A percentile compares a stretch with the other conserved stretches of the same genome.
Conservation (phyloP, 1,284 basidiomycete genomes). For the Rhodotorula sp. region DNA sequence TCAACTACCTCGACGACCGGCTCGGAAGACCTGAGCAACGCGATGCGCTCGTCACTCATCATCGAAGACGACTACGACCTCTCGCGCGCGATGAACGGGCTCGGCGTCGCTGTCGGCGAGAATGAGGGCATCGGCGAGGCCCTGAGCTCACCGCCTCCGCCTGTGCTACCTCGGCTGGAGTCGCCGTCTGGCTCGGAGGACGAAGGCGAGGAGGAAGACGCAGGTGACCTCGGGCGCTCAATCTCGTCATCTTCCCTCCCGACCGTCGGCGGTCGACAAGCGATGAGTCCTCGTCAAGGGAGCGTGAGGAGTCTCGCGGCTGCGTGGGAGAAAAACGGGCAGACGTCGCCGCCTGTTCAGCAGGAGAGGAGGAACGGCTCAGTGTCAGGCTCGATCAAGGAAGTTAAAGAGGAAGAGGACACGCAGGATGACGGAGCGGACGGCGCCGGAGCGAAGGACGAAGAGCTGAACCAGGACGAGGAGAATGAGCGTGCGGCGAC, state of each 20-base stretch:
- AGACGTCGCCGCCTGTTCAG: not conserved
- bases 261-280: no score
- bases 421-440: not conserved
- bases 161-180: not conserved
- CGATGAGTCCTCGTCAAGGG: not conserved
- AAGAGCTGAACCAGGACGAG: not conserved
- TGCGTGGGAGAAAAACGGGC: slow-evolving; percentile 2
- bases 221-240: slow-evolving; percentile 17
- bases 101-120: not conserved
- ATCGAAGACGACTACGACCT: not conserved
- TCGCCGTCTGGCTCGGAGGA: not conserved
- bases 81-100: not conserved
- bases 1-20: not conserved
- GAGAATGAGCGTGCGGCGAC: not conserved
- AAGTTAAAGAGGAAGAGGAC: not conserved
- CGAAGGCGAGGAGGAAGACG: not conserved
- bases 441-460: not conserved
- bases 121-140: not conserved
- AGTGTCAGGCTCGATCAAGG: not conserved
- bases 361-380: not conserved
- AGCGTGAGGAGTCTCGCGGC: slow-evolving; percentile 6
- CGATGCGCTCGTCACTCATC: not conserved
- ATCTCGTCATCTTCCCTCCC: not conserved
- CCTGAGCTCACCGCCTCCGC: not conserved
- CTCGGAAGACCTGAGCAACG: not conserved